Percentiles rank a stretch among this genome's conserved stretches.
These are phyloP conservation scores for Hypsizygus marmoreus DNA, from an alignment of 768 basidiomycete species.

Conservation along the genomic window DNA sequence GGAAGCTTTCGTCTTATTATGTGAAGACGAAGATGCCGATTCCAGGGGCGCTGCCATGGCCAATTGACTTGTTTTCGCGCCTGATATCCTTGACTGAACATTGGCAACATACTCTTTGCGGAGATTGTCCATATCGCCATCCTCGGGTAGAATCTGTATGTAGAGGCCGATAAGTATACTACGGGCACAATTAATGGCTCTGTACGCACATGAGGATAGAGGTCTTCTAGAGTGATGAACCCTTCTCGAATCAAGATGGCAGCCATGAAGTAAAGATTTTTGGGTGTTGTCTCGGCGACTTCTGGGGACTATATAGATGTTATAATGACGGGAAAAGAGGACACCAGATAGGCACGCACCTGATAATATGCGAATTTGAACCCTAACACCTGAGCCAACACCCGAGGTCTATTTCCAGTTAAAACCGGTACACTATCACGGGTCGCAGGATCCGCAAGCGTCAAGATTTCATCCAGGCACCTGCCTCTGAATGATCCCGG, in stretches of 20 bases:
- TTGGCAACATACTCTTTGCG: constrained; percentile 66
- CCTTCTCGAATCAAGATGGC: constrained; percentile 90
- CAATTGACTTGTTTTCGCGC: constrained; percentile 72
- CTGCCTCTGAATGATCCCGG: constrained; percentile 55
- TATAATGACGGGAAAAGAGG: neutral
- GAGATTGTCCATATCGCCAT: constrained; percentile 72
- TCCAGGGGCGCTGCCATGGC: constrained; percentile 86
- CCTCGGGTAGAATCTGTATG: constrained; percentile 69
- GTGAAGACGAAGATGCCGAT: constrained; percentile 40
- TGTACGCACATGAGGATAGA: constrained; percentile 85
- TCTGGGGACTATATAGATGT: constrained; percentile 49
- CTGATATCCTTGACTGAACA: constrained; percentile 64
- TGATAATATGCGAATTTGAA: constrained; percentile 96
- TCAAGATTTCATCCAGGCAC: constrained; percentile 66
- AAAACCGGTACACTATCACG: constrained; percentile 15
- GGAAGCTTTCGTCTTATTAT: constrained; percentile 40
- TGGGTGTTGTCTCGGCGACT: constrained; percentile 61
- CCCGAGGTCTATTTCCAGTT: constrained; percentile 47
- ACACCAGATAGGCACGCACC: constrained; percentile 45
- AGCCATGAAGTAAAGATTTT: constrained; percentile 76
- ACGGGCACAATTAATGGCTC: constrained; percentile 1
- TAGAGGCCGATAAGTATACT: neutral
- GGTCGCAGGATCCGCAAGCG: constrained; percentile 47
- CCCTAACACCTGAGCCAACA: constrained; percentile 91
- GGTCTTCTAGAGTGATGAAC: constrained; percentile 82